Percentiles rank a stretch among this genome's conserved stretches.
Conservation (phyloP, 306 rosid species). For the Calophaca sinica region DNA sequence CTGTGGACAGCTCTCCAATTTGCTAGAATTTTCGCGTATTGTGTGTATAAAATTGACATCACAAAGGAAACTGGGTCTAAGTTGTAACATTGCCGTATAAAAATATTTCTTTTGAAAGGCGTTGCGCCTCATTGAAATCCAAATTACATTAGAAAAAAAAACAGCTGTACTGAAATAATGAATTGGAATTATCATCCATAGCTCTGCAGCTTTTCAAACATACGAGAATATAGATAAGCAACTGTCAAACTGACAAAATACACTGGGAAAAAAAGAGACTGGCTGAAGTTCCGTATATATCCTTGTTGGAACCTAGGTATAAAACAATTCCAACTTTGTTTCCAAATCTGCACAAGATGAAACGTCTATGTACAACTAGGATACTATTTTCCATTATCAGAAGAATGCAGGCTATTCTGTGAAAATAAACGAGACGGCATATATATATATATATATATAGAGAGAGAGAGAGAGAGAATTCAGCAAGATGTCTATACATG, state of each 20-base stretch:
- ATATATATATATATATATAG: too few relatives aligned
- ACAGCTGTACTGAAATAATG: conserved; percentile 17
- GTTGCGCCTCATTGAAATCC: conserved; percentile 7
- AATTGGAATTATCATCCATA: conserved; percentile 13
- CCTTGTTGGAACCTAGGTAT: conserved; percentile 26
- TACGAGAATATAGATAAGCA: not conserved
- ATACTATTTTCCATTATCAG: conserved; percentile 9
- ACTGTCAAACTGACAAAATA: not conserved
- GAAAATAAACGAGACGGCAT: too few relatives aligned
- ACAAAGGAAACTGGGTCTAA: too few relatives aligned
- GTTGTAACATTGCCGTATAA: too few relatives aligned
- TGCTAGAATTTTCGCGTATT: too few relatives aligned
- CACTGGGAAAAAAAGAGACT: not conserved
- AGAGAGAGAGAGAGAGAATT: too few relatives aligned
- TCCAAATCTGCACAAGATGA: conserved; percentile 12
- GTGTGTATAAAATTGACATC: too few relatives aligned
- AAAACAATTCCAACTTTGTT: conserved; percentile 4
- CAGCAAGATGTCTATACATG: too few relatives aligned
- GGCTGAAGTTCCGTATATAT: conserved; percentile 2
- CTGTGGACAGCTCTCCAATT: too few relatives aligned
- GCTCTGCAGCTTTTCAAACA: conserved; percentile 13
- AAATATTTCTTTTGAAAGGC: not conserved
- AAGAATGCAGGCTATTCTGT: too few relatives aligned
- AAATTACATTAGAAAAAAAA: not conserved
- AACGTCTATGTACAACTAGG: conserved; percentile 29